Conservation (phyloP, 1,139 yeast species). For the Suhomyces terraborum region DNA sequence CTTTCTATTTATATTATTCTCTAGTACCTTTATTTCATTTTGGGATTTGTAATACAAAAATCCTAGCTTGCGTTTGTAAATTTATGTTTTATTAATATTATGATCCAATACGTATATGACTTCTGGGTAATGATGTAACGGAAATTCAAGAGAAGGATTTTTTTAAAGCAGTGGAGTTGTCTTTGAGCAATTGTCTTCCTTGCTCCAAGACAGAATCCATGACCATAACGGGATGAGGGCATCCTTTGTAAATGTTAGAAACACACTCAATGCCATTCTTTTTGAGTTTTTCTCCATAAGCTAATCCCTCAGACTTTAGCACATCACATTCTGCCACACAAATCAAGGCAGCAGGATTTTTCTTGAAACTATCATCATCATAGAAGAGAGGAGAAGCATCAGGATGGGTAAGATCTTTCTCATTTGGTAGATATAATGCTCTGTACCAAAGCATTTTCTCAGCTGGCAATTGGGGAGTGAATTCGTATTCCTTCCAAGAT, state of each 20-base stretch:
- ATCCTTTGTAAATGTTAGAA: conserved; percentile 41
- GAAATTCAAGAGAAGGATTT: conserved; percentile 19
- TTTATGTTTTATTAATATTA: neutral
- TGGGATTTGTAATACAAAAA: conserved; percentile 1
- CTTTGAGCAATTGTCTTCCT: conserved; percentile 39
- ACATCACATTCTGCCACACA: conserved; percentile 51
- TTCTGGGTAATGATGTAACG: neutral
- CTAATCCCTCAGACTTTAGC: conserved; percentile 47
- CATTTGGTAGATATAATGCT: conserved; percentile 43
- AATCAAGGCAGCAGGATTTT: conserved; percentile 44
- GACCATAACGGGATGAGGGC: conserved; percentile 53
- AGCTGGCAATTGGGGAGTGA: conserved; percentile 50
- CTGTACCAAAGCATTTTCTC: conserved; percentile 54
- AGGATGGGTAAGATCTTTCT: conserved; percentile 32
- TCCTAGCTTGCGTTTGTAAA: neutral
- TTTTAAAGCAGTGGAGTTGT: conserved; percentile 32
- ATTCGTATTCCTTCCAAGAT: conserved; percentile 46
- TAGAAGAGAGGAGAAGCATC: conserved; percentile 50
- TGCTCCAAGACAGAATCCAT: conserved; percentile 47
- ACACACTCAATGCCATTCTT: conserved; percentile 39
- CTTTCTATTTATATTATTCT: neutral
- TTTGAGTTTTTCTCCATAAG: conserved; percentile 41
- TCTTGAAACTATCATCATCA: conserved; percentile 39
- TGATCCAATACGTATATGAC: neutral
- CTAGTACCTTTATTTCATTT: conserved; percentile 1